Evolutionary conservation across 768 basidiomycete species (phyloP), one percentile per base, ranked within the genome.

Genomic region (Termitomyces sp.): DNA sequence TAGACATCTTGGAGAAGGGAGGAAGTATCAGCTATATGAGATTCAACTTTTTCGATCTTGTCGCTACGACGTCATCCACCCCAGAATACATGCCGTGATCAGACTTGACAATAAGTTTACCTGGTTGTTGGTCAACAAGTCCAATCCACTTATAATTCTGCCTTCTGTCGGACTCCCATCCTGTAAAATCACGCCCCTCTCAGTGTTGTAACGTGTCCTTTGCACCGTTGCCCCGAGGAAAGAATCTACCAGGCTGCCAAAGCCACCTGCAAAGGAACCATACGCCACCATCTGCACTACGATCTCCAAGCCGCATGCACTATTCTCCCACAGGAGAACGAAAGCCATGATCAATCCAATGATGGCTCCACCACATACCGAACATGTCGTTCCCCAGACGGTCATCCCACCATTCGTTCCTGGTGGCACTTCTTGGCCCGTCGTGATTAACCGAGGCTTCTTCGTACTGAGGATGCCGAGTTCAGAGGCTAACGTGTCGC

Each of bases 371-470:
- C 95, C 95, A 1, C 77, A 69, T 14, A 87, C 71, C 1, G 91
- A 93, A 8, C 87, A 86, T 16, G 83, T 62, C 2, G 91, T 91
- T 16, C 95, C 95, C 43, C 83, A 80, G 2, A 81, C 56, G 5
- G 92, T 90, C 58, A 97, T 82, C 0, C 82, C 95, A 3, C 95
- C 95, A 65, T 98, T 97, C 10, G 95, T 97, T 3, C 95, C 95
- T 2, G 88, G 86, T 1, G 94, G 94, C 0, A 94, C 91, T 1
- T 73, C 63, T 62, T 79, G 81, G 53, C 88, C 71, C 4, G 90
- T 94, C 5, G 93, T 95, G 64, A 97, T 82, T 34, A 96, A 82
- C 47, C 86, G 68, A 34, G 95, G 91, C 3, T 79, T 79, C 14
- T 81, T 76, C 37, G 68, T 69, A 26, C 93, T 89, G 43, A 97